These are phyloP conservation scores for Anethum foeniculum DNA, from an alignment of 140 eudicot species.

Conservation along the genomic window DNA sequence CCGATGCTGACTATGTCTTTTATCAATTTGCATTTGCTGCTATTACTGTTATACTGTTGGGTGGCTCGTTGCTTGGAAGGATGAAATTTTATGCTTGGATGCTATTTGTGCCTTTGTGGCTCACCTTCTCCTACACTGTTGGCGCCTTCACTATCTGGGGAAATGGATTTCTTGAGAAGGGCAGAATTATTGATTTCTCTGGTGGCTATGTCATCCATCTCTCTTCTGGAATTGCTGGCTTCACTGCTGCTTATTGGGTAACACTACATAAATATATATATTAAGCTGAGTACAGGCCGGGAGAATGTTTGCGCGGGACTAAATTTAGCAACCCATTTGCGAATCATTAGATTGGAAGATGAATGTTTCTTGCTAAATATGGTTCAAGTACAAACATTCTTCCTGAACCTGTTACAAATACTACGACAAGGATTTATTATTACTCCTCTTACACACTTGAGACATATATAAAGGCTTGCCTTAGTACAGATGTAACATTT, in stretches of 20 bases:
- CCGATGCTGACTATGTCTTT: slow-evolving; percentile 44
- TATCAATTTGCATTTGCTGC: slow-evolving; percentile 76
- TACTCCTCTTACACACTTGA: neutral
- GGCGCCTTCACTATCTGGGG: slow-evolving; percentile 73
- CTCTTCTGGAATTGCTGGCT: slow-evolving; percentile 79
- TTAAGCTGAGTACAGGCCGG: neutral
- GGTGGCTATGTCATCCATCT: slow-evolving; percentile 74
- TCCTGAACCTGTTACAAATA: neutral
- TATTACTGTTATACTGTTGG: slow-evolving; percentile 59
- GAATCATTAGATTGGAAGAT: neutral
- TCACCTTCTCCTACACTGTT: slow-evolving; percentile 59
- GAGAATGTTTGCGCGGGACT: neutral
- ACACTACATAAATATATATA: slow-evolving; percentile 6
- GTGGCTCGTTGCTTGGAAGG: slow-evolving; percentile 66
- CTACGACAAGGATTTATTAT: neutral
- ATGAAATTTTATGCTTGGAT: slow-evolving; percentile 86
- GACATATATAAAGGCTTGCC: neutral
- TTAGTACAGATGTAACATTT: neutral
- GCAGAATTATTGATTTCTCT: slow-evolving; percentile 42
- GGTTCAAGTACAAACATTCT: neutral
- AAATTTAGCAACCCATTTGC: neutral
- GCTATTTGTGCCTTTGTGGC: slow-evolving; percentile 73
- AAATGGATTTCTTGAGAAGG: slow-evolving; percentile 23
- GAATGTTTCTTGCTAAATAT: neutral
- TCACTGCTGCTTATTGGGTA: slow-evolving; percentile 86